Base-by-base conservation (phyloP, 2,329 filamentous ascomycete genomes). In the Coniochaeta ligniaria region DNA sequence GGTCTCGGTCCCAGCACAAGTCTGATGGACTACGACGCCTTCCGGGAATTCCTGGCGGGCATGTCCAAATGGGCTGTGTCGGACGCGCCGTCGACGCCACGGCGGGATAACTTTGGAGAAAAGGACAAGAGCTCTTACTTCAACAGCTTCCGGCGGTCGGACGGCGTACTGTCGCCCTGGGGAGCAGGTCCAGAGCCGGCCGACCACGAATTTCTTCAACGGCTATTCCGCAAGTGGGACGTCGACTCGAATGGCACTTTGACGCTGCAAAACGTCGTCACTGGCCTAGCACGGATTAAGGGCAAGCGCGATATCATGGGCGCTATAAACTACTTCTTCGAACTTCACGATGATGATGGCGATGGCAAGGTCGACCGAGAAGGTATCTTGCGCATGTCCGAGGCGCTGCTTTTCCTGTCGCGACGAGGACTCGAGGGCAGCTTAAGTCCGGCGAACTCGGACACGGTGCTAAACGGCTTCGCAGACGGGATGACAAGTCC, bases 291-390 rank as follows among this genome's bases (percentile, higher is more conserved):
- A 1, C 86, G 90, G 16, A 91, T 99, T 69, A 98, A 96, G 73
- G 94, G 95, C 9, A 92, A 90, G 60, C 88, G 89, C 55, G 95
- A 99, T 73, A 97, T 99, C 66, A 97, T 99, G 94, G 91, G 91
- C 33, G 95, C 91, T 61, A 98, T 99, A 70, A 95, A 88, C 62
- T 98, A 98, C 75, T 98, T 99, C 74, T 99, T 99, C 68, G 91
- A 97, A 69, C 84, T 99, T 0, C 97, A 98, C 72, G 95, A 99
- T 71, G 94, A 99, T 66, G 89, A 94, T 68, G 84, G 87, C 1
- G 92, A 96, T 71, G 95, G 95, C 28, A 92, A 86, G 67, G 93
- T 99, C 6, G 95, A 98, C 69, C 86, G 95, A 12, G 95, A 99
- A 74, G 95, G 95, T 6, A 99, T 99, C 61, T 75, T 99, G 52